Evolutionary conservation across 768 basidiomycete genomes (phyloP).

Genomic region (Lactarius trivialis): DNA sequence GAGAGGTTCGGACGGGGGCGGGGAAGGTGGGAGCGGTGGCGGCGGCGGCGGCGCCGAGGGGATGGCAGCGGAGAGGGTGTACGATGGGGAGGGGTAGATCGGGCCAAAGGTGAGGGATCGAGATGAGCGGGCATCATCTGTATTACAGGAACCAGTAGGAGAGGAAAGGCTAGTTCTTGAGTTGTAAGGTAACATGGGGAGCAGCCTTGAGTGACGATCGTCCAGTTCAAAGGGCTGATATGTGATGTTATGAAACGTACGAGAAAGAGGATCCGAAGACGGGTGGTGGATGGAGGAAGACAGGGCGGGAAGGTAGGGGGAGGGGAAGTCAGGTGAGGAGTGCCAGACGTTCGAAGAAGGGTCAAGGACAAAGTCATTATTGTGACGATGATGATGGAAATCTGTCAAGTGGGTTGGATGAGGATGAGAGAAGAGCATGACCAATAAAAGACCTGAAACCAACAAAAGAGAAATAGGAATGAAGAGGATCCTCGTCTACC

Average conservation of each 20-base stretch:
- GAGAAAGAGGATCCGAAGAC: constrained; percentile 3
- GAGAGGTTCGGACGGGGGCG: constrained; percentile 2
- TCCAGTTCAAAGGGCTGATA: constrained; percentile 8
- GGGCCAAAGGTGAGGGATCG: constrained; percentile 13
- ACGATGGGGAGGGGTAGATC: constrained; percentile 17
- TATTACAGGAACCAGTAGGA: neutral
- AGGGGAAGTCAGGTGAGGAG: constrained; percentile 6
- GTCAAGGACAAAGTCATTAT: constrained; percentile 1
- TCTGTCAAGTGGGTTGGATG: constrained; percentile 5
- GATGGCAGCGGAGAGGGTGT: constrained; percentile 18
- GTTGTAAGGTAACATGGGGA: constrained; percentile 20
- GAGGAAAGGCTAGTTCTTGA: neutral
- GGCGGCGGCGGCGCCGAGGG: constrained; percentile 2
- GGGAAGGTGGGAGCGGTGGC: neutral
- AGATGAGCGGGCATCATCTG: constrained; percentile 12
- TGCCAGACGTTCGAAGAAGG: constrained; percentile 15
- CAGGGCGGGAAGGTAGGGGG: constrained; percentile 5
- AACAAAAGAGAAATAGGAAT: neutral
- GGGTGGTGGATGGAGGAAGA: constrained; percentile 1
- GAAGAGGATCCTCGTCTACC: constrained; percentile 16
- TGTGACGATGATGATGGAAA: constrained; percentile 4
- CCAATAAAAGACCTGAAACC: neutral
- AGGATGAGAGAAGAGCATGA: constrained; percentile 13
- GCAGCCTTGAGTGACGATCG: constrained; percentile 13
- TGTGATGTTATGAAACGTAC: constrained; percentile 6